Evolutionary conservation across 2,329 filamentous ascomycete genomes (phyloP).

Genomic region (Colletotrichum agaves): DNA sequence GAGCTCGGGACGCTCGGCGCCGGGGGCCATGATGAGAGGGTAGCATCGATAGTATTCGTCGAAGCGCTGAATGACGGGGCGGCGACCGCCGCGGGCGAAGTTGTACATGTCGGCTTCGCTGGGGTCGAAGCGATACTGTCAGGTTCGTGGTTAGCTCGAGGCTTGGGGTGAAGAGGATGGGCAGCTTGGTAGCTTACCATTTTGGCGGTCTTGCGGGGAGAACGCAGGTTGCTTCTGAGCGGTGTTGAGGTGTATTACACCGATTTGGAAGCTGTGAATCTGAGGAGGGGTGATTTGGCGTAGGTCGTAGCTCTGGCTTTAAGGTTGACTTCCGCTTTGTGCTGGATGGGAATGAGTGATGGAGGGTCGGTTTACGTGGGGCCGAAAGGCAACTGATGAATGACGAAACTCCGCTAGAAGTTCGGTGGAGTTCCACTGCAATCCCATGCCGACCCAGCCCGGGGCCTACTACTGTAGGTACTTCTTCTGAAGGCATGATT

Average conservation of each 20-base stretch:
- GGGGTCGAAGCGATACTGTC: slow-evolving; percentile 37
- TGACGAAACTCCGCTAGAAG: slow-evolving; percentile 29
- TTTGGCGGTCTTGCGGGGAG: slow-evolving; percentile 12
- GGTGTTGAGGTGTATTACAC: background rate
- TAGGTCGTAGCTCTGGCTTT: slow-evolving; percentile 26
- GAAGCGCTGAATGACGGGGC: slow-evolving; percentile 77
- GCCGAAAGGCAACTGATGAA: slow-evolving; percentile 39
- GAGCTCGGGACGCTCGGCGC: slow-evolving; percentile 85
- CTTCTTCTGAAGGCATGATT: too few relatives aligned
- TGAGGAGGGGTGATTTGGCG: background rate
- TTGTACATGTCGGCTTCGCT: slow-evolving; percentile 39
- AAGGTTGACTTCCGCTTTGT: background rate
- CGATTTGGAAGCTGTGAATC: background rate
- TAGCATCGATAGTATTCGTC: slow-evolving; percentile 99
- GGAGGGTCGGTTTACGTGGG: slow-evolving; percentile 29
- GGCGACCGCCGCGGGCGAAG: slow-evolving; percentile 52
- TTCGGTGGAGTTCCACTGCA: slow-evolving; percentile 26
- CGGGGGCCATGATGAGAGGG: slow-evolving; percentile 92
- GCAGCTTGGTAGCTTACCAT: slow-evolving; percentile 39
- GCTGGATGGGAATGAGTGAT: background rate
- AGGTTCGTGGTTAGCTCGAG: slow-evolving; percentile 17
- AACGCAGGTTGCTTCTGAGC: background rate
- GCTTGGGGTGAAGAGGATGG: background rate
- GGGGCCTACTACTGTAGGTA: too few relatives aligned
- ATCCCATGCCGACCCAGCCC: background rate